phyloP scores from a whole-genome alignment of 441 rosid species.

The Arabidopsis lyrata region DNA sequence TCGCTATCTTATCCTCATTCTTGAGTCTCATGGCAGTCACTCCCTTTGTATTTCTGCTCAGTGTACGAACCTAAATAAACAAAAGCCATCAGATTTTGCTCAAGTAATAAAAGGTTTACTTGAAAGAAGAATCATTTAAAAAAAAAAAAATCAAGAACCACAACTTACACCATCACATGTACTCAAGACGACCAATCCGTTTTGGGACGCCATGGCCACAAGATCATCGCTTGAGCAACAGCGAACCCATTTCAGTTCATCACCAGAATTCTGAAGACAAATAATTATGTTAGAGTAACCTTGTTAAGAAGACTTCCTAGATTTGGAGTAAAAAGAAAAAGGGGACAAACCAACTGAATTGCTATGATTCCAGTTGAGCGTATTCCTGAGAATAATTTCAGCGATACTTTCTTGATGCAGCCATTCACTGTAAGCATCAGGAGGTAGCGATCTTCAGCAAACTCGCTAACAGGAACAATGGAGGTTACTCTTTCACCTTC shows the following conservation, averaged over 20 bases:
- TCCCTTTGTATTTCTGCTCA: slow-evolving; percentile 89
- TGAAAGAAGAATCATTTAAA: slow-evolving; percentile 5
- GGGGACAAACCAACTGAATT: slow-evolving; percentile 80
- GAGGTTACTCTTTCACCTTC: slow-evolving; percentile 98
- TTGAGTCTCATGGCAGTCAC: slow-evolving; percentile 87
- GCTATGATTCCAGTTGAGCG: slow-evolving; percentile 98
- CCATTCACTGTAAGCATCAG: slow-evolving; percentile 96
- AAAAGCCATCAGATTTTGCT: slow-evolving; percentile 33
- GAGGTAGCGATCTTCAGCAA: slow-evolving; percentile 79
- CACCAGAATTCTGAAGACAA: slow-evolving; percentile 81
- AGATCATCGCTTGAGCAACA: slow-evolving; percentile 90
- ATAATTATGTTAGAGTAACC: slow-evolving; percentile 22
- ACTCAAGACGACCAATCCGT: slow-evolving; percentile 91
- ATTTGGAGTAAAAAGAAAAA: not conserved
- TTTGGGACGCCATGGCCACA: slow-evolving; percentile 96
- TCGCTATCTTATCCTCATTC: slow-evolving; percentile 85
- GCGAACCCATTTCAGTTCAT: slow-evolving; percentile 97
- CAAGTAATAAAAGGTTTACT: slow-evolving; percentile 15
- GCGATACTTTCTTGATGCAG: slow-evolving; percentile 93
- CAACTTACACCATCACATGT: slow-evolving; percentile 78
- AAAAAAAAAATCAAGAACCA: not conserved
- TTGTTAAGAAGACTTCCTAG: not conserved
- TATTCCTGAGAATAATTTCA: slow-evolving; percentile 81
- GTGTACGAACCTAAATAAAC: slow-evolving; percentile 78
- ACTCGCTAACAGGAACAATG: slow-evolving; percentile 87